phyloP scores from a whole-genome alignment of 495 filamentous ascomycete species.

The Immersiella caudata region DNA sequence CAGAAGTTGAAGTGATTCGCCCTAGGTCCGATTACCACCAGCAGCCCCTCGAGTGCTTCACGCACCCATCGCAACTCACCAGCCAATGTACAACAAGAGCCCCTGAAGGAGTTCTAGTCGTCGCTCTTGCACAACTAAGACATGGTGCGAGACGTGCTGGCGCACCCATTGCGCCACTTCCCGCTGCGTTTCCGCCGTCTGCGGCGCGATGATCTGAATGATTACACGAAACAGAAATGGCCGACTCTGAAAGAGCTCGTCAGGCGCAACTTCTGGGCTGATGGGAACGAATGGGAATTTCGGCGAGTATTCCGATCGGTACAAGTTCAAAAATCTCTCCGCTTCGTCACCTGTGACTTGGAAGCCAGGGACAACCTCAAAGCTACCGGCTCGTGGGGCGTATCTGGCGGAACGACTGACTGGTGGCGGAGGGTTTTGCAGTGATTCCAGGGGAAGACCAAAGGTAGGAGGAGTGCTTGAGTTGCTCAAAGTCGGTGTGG shows the following conservation, averaged over 20 bases:
- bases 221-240: slow-evolving; percentile 35
- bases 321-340: slow-evolving; percentile 21
- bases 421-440: not conserved
- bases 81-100: slow-evolving; percentile 30
- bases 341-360: slow-evolving; percentile 25
- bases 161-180: slow-evolving; percentile 23
- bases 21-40: not conserved
- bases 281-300: slow-evolving; percentile 35
- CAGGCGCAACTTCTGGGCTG: slow-evolving; percentile 11
- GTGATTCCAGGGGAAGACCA: not conserved
- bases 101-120: slow-evolving; percentile 35
- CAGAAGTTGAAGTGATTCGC: slow-evolving; percentile 32
- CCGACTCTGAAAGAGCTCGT: slow-evolving; percentile 21
- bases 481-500: slow-evolving; percentile 1
- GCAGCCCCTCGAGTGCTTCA: not conserved
- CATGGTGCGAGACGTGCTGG: slow-evolving; percentile 25
- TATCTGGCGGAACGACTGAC: too few species aligned
- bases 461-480: slow-evolving; percentile 17
- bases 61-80: slow-evolving; percentile 21
- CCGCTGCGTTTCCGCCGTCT: slow-evolving; percentile 25
- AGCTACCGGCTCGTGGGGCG: not conserved
- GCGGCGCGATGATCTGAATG: slow-evolving; percentile 26
- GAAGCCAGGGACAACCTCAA: slow-evolving; percentile 30
- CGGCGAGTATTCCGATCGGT: slow-evolving; percentile 27
- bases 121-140: slow-evolving; percentile 30